Base-by-base conservation (phyloP, 345 rosid species). In the Schrenkiella parvula region DNA sequence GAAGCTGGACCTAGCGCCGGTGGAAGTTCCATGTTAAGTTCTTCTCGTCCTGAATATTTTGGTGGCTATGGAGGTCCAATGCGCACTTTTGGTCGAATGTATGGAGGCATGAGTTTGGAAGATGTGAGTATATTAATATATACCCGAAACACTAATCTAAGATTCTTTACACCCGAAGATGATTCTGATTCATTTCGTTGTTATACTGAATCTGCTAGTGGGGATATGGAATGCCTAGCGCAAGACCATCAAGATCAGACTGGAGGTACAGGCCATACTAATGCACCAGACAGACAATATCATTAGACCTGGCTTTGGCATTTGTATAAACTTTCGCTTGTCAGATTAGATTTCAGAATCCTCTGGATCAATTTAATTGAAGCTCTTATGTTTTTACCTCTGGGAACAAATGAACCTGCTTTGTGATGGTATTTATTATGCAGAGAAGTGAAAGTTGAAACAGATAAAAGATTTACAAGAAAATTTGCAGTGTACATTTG, bases 231-330 rank as follows among this genome's bases (percentile, higher is more conserved):
- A 83, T 86, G 66, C 87, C 62, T 0, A 70, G 79, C 18, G 82
- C 86, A 19, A 86, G 93, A 77, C 89, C 93, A 53, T 82, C 93
- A 42, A 87, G 97, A 78, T 83, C 87, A 28, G 97, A 91, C 70
- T 87, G 93, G 96, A 87, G 99, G 82, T 91, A 88, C 79, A 74
- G 96, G 58, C 98, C 99, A 18, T 95, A 95, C 76, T 91, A 72
- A 68, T 67, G 64, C 25, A 61, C 50, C 39, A 22, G 31, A 52
- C 28, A 23, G 10, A 65, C 28, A 35, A 3, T 12, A 55, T 55
- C 71, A 42, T 23, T 59, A 29, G 44, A 67, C 29, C 66, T 66
- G 72, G 43, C 62, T 31, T 73, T 74, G 17, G 50, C 62, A 74
- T 61, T 51, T 74, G 62, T 74, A 66, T 66, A 15, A 67, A 50